phyloP scores from a whole-genome alignment of 345 rosid species.

The Pseudoturritis turrita region DNA sequence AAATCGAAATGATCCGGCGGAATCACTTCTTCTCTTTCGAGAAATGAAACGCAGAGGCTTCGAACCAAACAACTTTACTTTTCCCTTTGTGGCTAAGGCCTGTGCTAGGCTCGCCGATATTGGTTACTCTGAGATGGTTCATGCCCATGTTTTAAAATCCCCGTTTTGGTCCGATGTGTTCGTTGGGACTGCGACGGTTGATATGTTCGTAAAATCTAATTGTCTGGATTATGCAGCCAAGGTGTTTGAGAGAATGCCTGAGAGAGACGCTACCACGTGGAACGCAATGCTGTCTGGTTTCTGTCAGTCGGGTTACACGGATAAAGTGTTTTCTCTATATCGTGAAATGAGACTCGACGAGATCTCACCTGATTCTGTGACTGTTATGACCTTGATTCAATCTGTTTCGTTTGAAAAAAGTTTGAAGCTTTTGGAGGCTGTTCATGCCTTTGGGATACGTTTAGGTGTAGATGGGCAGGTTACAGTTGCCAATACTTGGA shows the following conservation, averaged over 20 bases:
- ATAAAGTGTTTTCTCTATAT: slow-evolving; percentile 28
- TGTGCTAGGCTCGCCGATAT: slow-evolving; percentile 43
- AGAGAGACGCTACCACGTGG: slow-evolving; percentile 55
- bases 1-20: slow-evolving; percentile 24
- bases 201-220: slow-evolving; percentile 43
- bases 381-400: slow-evolving; percentile 46
- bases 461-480: slow-evolving; percentile 48
- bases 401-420: slow-evolving; percentile 8
- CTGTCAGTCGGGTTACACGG: slow-evolving; percentile 32
- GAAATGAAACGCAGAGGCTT: slow-evolving; percentile 43
- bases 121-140: slow-evolving; percentile 33
- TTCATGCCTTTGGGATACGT: slow-evolving; percentile 50
- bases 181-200: slow-evolving; percentile 48
- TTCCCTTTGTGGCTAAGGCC: slow-evolving; percentile 60
- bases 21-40: slow-evolving; percentile 44
- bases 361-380: slow-evolving; percentile 48
- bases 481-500: slow-evolving; percentile 55
- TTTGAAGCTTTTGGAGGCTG: slow-evolving; percentile 31
- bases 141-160: slow-evolving; percentile 45
- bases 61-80: slow-evolving; percentile 52
- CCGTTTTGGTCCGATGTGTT: slow-evolving; percentile 38
- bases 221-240: slow-evolving; percentile 32
- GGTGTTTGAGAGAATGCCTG: slow-evolving; percentile 51
- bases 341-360: slow-evolving; percentile 44
- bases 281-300: slow-evolving; percentile 59